Conservation (phyloP, 768 basidiomycete genomes). For the Suillus brevipes region DNA sequence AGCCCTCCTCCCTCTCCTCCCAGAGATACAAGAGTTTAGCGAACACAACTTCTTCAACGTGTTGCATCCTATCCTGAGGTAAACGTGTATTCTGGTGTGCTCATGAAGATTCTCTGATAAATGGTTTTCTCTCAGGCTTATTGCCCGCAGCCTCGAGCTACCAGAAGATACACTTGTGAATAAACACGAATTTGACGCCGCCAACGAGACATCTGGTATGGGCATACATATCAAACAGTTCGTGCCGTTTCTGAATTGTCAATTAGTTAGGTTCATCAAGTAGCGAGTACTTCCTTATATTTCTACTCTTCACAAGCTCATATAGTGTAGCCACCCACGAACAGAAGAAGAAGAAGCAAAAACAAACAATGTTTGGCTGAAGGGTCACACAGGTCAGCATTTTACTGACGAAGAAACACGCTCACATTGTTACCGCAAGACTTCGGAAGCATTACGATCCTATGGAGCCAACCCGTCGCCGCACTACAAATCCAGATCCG, state of each 20-base stretch:
- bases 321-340: slow-evolving; percentile 45
- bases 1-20: slow-evolving; percentile 48
- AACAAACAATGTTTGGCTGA: slow-evolving; percentile 59
- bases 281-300: slow-evolving; percentile 42
- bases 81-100: background rate
- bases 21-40: slow-evolving; percentile 52
- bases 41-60: slow-evolving; percentile 53
- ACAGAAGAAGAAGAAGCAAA: slow-evolving; percentile 48
- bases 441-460: slow-evolving; percentile 53
- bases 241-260: background rate
- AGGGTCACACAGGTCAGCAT: slow-evolving; percentile 54
- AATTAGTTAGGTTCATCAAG: slow-evolving; percentile 62
- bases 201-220: slow-evolving; percentile 44
- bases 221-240: background rate
- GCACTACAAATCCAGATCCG: slow-evolving; percentile 55
- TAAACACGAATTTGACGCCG: slow-evolving; percentile 43
- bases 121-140: slow-evolving; percentile 34
- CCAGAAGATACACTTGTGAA: slow-evolving; percentile 53
- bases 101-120: background rate
- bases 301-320: background rate
- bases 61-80: slow-evolving; percentile 50
- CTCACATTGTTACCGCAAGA: slow-evolving; percentile 32
- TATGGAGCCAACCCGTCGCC: slow-evolving; percentile 62
- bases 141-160: slow-evolving; percentile 53
- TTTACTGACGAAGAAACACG: background rate